phyloP scores from a whole-genome alignment of 306 rosid species.

The Cucurbita ficifolia region DNA sequence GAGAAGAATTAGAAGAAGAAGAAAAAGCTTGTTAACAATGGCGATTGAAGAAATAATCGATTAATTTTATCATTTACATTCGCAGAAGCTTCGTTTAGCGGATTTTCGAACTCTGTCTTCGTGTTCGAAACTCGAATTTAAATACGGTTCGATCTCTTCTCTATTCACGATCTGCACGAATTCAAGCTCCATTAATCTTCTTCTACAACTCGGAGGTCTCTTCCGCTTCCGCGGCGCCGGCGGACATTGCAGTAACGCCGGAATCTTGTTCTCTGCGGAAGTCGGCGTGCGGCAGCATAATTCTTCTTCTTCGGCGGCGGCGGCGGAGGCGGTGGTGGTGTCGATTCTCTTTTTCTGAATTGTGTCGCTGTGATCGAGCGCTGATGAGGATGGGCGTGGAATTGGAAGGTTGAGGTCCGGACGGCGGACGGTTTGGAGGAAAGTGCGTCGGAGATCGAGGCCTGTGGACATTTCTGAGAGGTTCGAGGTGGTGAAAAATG shows the following conservation, averaged over 20 bases:
- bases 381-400: background rate
- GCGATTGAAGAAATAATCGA: background rate
- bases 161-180: conserved; percentile 29
- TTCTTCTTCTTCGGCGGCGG: background rate
- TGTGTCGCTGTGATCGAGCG: background rate
- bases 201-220: conserved; percentile 21
- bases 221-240: conserved; percentile 23
- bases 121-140: conserved; percentile 22
- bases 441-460: background rate
- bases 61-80: conserved; percentile 23
- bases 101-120: background rate
- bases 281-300: conserved; percentile 6
- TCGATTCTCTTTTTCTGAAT: background rate
- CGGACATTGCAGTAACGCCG: background rate
- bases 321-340: background rate
- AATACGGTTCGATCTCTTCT: conserved; percentile 33
- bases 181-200: conserved; percentile 28
- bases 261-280: conserved; percentile 8
- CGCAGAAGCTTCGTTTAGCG: conserved; percentile 22
- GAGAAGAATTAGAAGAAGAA: background rate
- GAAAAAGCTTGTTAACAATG: background rate
- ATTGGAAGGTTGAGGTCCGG: background rate
- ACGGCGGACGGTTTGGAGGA: background rate
- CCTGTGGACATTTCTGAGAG: background rate
- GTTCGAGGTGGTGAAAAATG: background rate